Base-by-base conservation (phyloP, 2,329 filamentous ascomycete species). In the Pyricularia grisea region DNA sequence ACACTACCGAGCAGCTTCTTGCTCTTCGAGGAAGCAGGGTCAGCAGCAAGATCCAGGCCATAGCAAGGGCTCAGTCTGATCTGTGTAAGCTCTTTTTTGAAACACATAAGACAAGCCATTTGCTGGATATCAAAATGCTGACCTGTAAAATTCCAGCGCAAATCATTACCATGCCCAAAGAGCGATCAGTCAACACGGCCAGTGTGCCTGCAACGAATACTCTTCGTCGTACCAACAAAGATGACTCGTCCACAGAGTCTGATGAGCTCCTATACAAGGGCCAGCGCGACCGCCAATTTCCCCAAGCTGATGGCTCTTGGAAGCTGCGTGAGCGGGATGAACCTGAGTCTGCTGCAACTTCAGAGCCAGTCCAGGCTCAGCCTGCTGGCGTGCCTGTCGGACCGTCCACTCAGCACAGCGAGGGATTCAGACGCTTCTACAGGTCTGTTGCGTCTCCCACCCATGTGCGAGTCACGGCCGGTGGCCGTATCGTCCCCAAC, bases 361-460 rank as follows among this genome's bases (percentile, higher is more conserved):
- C 33, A 14, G 67, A 67, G 33, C 42, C 50, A 50, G 17, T 30
- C 7, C 30, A 50, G 63, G 77, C 75, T 61, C 83, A 84, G 65
- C 85, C 86, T 7, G 78, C 87, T 50, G 78, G 83, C 67, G 86
- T 86, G 27, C 87, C 87, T 12, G 76, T 81, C 25, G 85, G 82
- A 10, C 76, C 85, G 42, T 77, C 76, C 55, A 83, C 85, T 30
- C 87, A 90, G 75, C 84, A 85, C 72, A 83, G 83, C 42, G 87
- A 90, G 75, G 88, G 88, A n/a, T 90, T 90, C 72, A 85, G 88
- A 75, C 82, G 84, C 68, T 90, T 90, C 74, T 90, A 88, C 78
- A 87, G 88, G 74, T 87, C 88, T 12, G 88, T 90, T n/a, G 83
- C 87, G 4, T 90, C 88, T 42, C 88, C 88, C 9, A 88, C 87